A percentile compares a stretch with the other conserved stretches of the same genome.
Conservation (phyloP, 2,329 filamentous ascomycete species). For the Dothistroma pini region DNA sequence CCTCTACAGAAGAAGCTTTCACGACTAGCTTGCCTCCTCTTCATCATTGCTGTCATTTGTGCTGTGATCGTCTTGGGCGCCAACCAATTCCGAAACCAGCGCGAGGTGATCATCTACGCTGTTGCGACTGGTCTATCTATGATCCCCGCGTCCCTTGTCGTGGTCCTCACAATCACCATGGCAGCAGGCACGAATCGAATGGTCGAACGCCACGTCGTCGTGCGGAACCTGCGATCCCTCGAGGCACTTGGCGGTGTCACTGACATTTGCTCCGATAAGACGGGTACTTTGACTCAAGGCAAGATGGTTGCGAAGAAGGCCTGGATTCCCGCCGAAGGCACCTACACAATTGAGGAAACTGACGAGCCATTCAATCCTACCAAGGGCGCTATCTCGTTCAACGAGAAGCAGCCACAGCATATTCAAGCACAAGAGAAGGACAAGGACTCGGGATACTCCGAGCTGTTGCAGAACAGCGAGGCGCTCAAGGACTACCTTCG, state of each 20-base stretch:
- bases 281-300: slow-evolving; percentile 54
- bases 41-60: slow-evolving; percentile 67
- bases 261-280: slow-evolving; percentile 68
- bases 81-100: slow-evolving; percentile 54
- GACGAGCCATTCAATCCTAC: slow-evolving; percentile 58
- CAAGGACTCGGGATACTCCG: slow-evolving; percentile 19
- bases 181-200: slow-evolving; percentile 61
- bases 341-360: slow-evolving; percentile 57
- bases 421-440: slow-evolving; percentile 19
- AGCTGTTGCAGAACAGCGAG: slow-evolving; percentile 45
- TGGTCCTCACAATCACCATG: slow-evolving; percentile 40
- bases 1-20: slow-evolving; percentile 81
- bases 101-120: slow-evolving; percentile 64
- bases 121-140: slow-evolving; percentile 59
- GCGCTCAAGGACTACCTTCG: slow-evolving; percentile 53
- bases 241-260: slow-evolving; percentile 63
- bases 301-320: slow-evolving; percentile 62
- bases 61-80: slow-evolving; percentile 66
- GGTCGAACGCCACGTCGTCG: slow-evolving; percentile 62
- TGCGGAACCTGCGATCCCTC: slow-evolving; percentile 61
- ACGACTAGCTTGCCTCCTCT: slow-evolving; percentile 78
- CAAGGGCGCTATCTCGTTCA: slow-evolving; percentile 55
- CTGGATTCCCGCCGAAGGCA: slow-evolving; percentile 60
- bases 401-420: slow-evolving; percentile 23
- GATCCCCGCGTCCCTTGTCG: slow-evolving; percentile 54